These are phyloP conservation scores for Penicillium sp. DNA, from an alignment of 2,329 filamentous ascomycete species.

Conservation along the genomic window DNA sequence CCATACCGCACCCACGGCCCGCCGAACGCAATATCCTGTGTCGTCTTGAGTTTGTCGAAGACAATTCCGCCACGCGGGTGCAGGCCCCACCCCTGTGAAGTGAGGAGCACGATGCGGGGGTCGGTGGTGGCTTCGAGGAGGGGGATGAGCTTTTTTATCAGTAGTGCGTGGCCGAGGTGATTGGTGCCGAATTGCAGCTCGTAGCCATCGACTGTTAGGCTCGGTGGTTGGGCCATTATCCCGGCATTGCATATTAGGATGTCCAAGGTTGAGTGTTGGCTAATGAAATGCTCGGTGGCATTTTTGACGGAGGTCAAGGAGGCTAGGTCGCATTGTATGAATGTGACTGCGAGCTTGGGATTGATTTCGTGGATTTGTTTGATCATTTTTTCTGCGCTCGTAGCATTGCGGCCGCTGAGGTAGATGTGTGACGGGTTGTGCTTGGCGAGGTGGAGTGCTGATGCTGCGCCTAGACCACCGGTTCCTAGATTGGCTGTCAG, in stretches of 20 bases:
- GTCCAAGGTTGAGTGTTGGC: conserved; percentile 40
- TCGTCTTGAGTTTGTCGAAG: conserved; percentile 15
- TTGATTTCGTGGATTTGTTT: conserved; percentile 34
- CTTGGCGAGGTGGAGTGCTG: conserved; percentile 40
- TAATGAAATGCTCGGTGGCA: conserved; percentile 41
- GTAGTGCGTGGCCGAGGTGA: conserved; percentile 50
- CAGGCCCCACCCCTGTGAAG: conserved; percentile 1
- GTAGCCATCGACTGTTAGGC: conserved; percentile 47
- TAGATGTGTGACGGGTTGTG: conserved; percentile 40
- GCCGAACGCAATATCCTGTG: conserved; percentile 3
- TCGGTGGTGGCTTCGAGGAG: conserved; percentile 1
- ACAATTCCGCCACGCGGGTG: conserved; percentile 11
- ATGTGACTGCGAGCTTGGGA: conserved; percentile 27
- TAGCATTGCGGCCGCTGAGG: conserved; percentile 37
- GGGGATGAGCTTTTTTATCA: conserved; percentile 42
- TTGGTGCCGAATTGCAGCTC: conserved; percentile 53
- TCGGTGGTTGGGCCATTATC: conserved; percentile 43
- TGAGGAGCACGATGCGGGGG: conserved; percentile 11
- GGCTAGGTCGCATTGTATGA: conserved; percentile 47
- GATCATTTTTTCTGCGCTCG: conserved; percentile 34
- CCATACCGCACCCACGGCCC: conserved; percentile 42
- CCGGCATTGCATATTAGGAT: conserved; percentile 50
- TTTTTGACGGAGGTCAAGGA: conserved; percentile 45
- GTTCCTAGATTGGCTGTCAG: conserved; percentile 19
- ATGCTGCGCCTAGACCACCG: conserved; percentile 45